Base-by-base conservation (phyloP, 257 asterid genomes). In the Ilex asprella region DNA sequence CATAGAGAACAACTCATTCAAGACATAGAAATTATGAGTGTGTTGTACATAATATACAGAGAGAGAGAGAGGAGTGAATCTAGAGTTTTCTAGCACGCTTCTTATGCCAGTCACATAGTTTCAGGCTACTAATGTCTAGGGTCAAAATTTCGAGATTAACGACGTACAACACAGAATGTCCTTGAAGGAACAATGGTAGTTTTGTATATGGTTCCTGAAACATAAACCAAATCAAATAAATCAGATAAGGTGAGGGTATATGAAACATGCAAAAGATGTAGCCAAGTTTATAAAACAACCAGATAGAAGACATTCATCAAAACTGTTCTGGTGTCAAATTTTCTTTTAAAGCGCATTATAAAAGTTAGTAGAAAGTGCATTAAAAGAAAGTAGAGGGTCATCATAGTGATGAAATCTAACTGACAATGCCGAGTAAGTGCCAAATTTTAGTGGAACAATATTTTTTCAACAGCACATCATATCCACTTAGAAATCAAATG, bases 111-210 rank as follows among this genome's bases (percentile, higher is more conserved):
- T 35, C 5, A 35, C 41, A 35, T 35, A 35, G 41, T 35, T 35
- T 35, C 13, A 46, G 47, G n/a, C 13, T 14, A 53, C 30, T 2
- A 53, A 14, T 53, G 30, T 53, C 29, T 53, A 7, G 8, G 10
- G 57, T 53, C 29, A 53, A 30, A 39, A 12, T 47, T 16, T 59
- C 35, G 67, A 74, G 52, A 66, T 58, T 62, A 61, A 39, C 9
- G 49, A 16, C 60, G 55, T 86, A 91, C 98, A 96, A 91, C 98
- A 70, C 96, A 91, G 81, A 91, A 91, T 52, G 95, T 87, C 82
- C 89, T 76, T 67, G 95, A 91, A 73, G 98, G 95, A 61, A 85
- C 82, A 67, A 88, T 86, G 31, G 81, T 84, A 31, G 96, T 91
- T 81, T 68, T 77, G 80, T 91, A 88, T 52, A 86, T 77, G 67